phyloP scores from a whole-genome alignment of 371 early-diverging fungal species.

The Coemansia sp. region DNA sequence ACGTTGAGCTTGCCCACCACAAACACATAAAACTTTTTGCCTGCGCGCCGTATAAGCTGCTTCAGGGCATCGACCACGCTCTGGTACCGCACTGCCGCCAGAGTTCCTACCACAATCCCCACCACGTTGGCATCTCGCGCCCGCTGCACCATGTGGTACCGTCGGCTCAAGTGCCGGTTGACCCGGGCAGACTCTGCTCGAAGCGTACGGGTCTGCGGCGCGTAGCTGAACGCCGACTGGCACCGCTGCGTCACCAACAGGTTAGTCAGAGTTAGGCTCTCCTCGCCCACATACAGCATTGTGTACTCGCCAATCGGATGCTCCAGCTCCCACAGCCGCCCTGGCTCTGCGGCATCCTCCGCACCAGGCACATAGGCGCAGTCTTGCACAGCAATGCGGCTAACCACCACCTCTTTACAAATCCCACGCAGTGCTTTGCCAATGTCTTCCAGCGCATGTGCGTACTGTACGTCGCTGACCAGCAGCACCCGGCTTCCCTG shows the following conservation, averaged over 20 bases:
- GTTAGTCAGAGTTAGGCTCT: conserved; percentile 82
- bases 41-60: conserved; percentile 66
- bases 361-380: conserved; percentile 36
- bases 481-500: conserved; percentile 58
- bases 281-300: conserved; percentile 80
- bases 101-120: conserved; percentile 94
- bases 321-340: conserved; percentile 19
- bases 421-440: not conserved
- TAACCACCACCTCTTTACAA: not conserved
- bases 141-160: conserved; percentile 80
- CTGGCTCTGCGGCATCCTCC: conserved; percentile 56
- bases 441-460: conserved; percentile 59
- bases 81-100: conserved; percentile 85
- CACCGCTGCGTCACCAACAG: conserved; percentile 66
- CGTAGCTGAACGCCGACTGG: conserved; percentile 60
- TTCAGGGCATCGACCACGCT: conserved; percentile 77
- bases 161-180: conserved; percentile 71
- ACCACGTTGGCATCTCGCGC: conserved; percentile 91
- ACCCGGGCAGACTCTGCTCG: conserved; percentile 65
- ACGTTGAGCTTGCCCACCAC: conserved; percentile 93
- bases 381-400: conserved; percentile 6
- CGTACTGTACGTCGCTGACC: conserved; percentile 74
- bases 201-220: conserved; percentile 58
- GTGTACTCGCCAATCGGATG: conserved; percentile 54
- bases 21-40: conserved; percentile 86